Percentiles rank a stretch among this genome's conserved stretches.
phyloP scores from a whole-genome alignment of 2,329 filamentous ascomycete genomes.

The Exophiala xenobiotica region DNA sequence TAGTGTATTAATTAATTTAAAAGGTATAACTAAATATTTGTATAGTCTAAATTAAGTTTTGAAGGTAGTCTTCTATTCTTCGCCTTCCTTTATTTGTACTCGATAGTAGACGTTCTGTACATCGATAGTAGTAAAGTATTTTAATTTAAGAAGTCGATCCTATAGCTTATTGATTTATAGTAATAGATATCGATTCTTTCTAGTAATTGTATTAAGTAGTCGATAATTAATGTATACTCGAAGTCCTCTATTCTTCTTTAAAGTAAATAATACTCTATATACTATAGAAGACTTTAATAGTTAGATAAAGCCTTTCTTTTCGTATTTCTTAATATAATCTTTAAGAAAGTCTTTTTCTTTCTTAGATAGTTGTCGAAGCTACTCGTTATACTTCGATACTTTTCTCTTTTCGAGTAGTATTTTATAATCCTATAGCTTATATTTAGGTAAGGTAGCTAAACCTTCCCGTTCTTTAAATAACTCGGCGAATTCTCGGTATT shows the following conservation, averaged over 20 bases:
- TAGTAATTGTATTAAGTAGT: constrained; percentile 1
- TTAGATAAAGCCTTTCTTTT: not conserved
- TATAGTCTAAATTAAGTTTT: constrained; percentile 19
- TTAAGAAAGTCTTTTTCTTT: constrained; percentile 1
- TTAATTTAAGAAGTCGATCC: not conserved
- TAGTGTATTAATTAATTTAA: not conserved
- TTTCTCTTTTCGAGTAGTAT: not conserved
- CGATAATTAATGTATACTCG: not conserved
- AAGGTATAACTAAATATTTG: constrained; percentile 4
- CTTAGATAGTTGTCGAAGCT: not conserved
- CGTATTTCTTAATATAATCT: not conserved
- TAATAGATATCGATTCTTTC: constrained; percentile 1
- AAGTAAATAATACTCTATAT: not conserved
- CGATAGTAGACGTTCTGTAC: constrained; percentile 12
- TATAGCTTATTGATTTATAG: not conserved
- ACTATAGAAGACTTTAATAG: not conserved
- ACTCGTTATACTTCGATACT: not conserved
- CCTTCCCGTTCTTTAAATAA: not conserved
- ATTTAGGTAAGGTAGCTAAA: not conserved
- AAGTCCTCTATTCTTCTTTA: not conserved
- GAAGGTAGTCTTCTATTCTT: constrained; percentile 28
- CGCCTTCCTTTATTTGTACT: constrained; percentile 19
- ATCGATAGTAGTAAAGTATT: not conserved
- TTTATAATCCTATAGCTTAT: not conserved
- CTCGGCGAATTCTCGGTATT: not conserved